Evolutionary conservation across 2,329 filamentous ascomycete genomes (phyloP).

Genomic region (Fusarium praegraminearum): DNA sequence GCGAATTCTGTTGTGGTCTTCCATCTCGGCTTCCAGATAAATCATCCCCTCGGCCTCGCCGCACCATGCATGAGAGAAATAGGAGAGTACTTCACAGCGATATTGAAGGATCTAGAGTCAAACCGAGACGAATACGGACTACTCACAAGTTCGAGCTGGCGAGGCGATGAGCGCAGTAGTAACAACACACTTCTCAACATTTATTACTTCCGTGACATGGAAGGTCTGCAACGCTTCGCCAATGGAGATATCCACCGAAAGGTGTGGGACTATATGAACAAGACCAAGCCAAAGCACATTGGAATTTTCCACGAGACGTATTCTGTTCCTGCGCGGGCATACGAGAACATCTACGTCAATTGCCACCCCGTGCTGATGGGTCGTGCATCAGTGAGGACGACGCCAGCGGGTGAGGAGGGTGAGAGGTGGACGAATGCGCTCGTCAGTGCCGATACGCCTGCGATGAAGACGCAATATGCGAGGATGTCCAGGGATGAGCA

Average conservation of each 20-base stretch:
- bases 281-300: slow-evolving; percentile 54
- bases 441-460: slow-evolving; percentile 50
- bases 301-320: slow-evolving; percentile 69
- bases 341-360: slow-evolving; percentile 65
- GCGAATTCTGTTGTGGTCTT: slow-evolving; percentile 56
- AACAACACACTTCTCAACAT: slow-evolving; percentile 59
- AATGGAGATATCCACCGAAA: slow-evolving; percentile 61
- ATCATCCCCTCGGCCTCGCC: slow-evolving; percentile 63
- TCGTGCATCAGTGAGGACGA: slow-evolving; percentile 42
- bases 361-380: slow-evolving; percentile 56
- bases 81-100: slow-evolving; percentile 53
- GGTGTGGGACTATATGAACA: slow-evolving; percentile 64
- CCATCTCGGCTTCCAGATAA: slow-evolving; percentile 59
- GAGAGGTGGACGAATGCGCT: slow-evolving; percentile 52
- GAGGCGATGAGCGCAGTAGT: slow-evolving; percentile 52
- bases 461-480: slow-evolving; percentile 52
- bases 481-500: slow-evolving; percentile 49
- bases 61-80: slow-evolving; percentile 59
- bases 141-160: slow-evolving; percentile 59
- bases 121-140: slow-evolving; percentile 61
- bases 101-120: slow-evolving; percentile 53
- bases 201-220: slow-evolving; percentile 64
- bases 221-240: slow-evolving; percentile 64
- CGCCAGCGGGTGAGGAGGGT: slow-evolving; percentile 30
- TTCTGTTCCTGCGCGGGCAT: slow-evolving; percentile 56